phyloP scores from a whole-genome alignment of 2,329 filamentous ascomycete species.

The Trichoderma sp. region DNA sequence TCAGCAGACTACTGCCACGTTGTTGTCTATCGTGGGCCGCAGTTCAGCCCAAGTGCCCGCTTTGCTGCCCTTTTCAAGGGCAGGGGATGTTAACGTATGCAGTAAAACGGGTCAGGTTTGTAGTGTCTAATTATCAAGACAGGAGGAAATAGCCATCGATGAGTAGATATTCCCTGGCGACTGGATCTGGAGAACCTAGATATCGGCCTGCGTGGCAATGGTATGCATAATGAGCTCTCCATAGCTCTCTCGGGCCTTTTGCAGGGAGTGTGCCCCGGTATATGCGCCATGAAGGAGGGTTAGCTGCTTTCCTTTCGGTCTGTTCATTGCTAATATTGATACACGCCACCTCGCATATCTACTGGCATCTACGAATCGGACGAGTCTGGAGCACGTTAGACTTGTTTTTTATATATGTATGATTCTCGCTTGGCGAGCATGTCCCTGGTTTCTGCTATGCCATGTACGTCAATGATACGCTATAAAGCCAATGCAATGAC shows the following conservation, averaged over 20 bases:
- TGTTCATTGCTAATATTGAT: neutral
- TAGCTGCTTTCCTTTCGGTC: neutral
- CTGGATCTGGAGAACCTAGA: slow-evolving; percentile 7
- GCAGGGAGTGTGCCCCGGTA: slow-evolving; percentile 9
- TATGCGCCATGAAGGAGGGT: neutral
- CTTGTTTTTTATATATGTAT: neutral
- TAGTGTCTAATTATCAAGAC: neutral
- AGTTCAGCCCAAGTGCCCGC: slow-evolving; percentile 2
- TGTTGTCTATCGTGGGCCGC: slow-evolving; percentile 19
- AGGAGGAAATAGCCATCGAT: neutral
- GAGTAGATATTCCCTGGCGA: neutral
- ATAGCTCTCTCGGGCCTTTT: slow-evolving; percentile 23
- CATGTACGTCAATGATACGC: slow-evolving; percentile 5
- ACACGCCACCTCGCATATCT: neutral
- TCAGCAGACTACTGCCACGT: slow-evolving; percentile 25
- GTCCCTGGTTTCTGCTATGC: neutral
- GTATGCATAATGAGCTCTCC: slow-evolving; percentile 9
- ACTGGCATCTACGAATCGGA: neutral
- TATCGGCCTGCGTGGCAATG: slow-evolving; percentile 7
- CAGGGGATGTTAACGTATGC: neutral
- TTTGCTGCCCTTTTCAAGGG: slow-evolving; percentile 5
- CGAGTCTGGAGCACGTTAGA: neutral
- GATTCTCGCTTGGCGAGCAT: neutral
- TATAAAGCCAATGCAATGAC: neutral
- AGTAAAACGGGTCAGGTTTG: neutral